Base-by-base conservation (phyloP, 768 basidiomycete species). In the Tephrocybe sp. region DNA sequence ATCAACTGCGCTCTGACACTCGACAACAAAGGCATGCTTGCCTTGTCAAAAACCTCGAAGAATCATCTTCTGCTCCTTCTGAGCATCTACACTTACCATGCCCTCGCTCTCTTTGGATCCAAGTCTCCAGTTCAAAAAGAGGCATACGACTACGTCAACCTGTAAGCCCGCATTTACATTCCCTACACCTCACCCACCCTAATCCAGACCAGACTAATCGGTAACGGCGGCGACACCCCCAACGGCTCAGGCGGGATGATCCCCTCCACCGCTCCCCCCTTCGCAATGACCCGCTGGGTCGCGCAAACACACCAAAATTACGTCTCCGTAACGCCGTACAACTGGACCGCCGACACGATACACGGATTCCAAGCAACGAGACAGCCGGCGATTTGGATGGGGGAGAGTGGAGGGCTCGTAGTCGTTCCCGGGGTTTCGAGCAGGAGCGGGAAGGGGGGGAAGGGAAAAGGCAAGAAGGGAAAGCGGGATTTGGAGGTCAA, bases 311-410 rank as follows among this genome's bases (percentile, higher is more conserved):
- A 86, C 50, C 70, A 81, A 47, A 89, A 89, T 66, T 89, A 86
- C 52, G 85, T 87, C 38, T 89, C 86, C 5, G 74, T 82, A 8
- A 82, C 82, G 1, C 84, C 87, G 4, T 88, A 85, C 60, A 87
- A 88, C 62, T 75, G 78, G 62, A 84, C 86, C 0, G 62, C 68
- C 21, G 58, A 58, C 21, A 60, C 53, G 11, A 79, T 91, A 3
- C 84, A 88, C 56, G 89, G 90, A 1, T 90, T 92, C 57, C 80
- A 86, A 39, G 89, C 79, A 4, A 91, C 89, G 3, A 82, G 89
- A 46, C 90, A 90, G 56, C 89, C 89, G 8, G 90, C 90, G 0
- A 91, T 92, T 27, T 92, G 89, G 89, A 92, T 92, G 89, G 89
- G 86, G 3, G 87, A 88, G 58, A 87, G 82, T 54, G 87, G 78